phyloP scores from a whole-genome alignment of 129 eudicot species.

The Silybum marianum region DNA sequence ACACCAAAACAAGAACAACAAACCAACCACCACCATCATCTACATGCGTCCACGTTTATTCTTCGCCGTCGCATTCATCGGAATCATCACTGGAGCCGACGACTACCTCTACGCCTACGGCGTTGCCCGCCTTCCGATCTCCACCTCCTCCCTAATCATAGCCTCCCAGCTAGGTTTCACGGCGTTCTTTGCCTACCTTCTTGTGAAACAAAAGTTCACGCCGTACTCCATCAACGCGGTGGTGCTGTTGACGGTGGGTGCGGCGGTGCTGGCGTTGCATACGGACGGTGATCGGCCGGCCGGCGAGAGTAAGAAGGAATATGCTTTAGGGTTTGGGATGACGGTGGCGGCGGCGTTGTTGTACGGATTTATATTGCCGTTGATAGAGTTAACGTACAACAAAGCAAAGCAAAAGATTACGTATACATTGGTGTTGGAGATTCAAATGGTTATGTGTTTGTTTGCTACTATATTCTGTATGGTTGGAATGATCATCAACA shows the following conservation, averaged over 20 bases:
- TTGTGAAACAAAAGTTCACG: slow-evolving; percentile 58
- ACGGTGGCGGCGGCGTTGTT: slow-evolving; percentile 44
- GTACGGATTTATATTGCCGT: slow-evolving; percentile 48
- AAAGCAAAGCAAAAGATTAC: slow-evolving; percentile 47
- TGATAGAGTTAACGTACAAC: slow-evolving; percentile 44
- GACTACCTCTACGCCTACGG: slow-evolving; percentile 48
- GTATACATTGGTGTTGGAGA: slow-evolving; percentile 57
- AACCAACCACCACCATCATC: slow-evolving; percentile 10
- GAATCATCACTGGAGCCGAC: slow-evolving; percentile 40
- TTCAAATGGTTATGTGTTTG: slow-evolving; percentile 54
- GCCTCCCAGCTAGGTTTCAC: slow-evolving; percentile 56
- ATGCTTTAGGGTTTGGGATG: slow-evolving; percentile 47
- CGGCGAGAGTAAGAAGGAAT: slow-evolving; percentile 48
- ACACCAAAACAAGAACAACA: neutral
- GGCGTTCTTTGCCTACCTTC: slow-evolving; percentile 47
- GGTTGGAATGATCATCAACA: slow-evolving; percentile 48
- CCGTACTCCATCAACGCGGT: slow-evolving; percentile 55
- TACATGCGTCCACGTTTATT: slow-evolving; percentile 36
- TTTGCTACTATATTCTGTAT: slow-evolving; percentile 50
- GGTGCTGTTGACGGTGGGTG: slow-evolving; percentile 50
- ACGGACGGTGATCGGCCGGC: slow-evolving; percentile 48
- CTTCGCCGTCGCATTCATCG: slow-evolving; percentile 27
- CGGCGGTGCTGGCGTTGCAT: slow-evolving; percentile 55
- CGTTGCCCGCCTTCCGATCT: slow-evolving; percentile 43
- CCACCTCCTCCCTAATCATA: slow-evolving; percentile 42